Base-by-base conservation (phyloP, 1,284 basidiomycete genomes). In the Gomphus sp. region DNA sequence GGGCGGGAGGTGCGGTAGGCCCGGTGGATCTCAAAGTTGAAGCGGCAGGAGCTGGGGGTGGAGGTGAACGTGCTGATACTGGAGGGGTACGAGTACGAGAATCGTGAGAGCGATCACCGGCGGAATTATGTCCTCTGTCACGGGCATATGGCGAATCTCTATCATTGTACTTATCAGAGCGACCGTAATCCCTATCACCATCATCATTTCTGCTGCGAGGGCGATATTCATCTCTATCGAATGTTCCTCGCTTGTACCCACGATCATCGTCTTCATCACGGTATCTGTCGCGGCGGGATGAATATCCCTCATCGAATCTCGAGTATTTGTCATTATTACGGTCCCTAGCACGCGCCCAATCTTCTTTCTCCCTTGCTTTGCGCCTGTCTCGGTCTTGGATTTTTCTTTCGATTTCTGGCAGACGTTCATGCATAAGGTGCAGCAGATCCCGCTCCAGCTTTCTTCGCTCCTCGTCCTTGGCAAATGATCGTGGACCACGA, bases 371-470 rank as follows among this genome's bases (percentile, higher is more conserved):
- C 65, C 82, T 77, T 64, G 87, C 82, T 68, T 80, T 85, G 62
- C 85, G 78, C 62, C 86, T 84, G 55, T 96, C 91, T 50, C 91
- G 76, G 28, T 86, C 85, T 67, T 92, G 84, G 61, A 98, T 84
- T 67, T 85, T 85, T 67, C 87, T 80, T 72, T 98, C 94, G 12
- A 99, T 80, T 63, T 92, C 91, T 0, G 96, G 97, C 2, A 99
- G 78, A 58, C 89, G 83, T 69, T 97, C 93, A 67, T 98, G 93
- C 84, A 92, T 85, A 53, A 99, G 76, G 59, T 80, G 79, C 64
- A 98, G 72, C 44, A 98, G 76, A 66, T 98, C 93, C 44, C 97
- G 80, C 73, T 99, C 97, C 25, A 97, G 79, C 67, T 86, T 83
- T 37, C 97, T 78, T 56, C 89, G 80, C 68, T 97, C 93, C 63